phyloP scores from a whole-genome alignment of 1,284 basidiomycete genomes.

The Moniliophthora roreri region DNA sequence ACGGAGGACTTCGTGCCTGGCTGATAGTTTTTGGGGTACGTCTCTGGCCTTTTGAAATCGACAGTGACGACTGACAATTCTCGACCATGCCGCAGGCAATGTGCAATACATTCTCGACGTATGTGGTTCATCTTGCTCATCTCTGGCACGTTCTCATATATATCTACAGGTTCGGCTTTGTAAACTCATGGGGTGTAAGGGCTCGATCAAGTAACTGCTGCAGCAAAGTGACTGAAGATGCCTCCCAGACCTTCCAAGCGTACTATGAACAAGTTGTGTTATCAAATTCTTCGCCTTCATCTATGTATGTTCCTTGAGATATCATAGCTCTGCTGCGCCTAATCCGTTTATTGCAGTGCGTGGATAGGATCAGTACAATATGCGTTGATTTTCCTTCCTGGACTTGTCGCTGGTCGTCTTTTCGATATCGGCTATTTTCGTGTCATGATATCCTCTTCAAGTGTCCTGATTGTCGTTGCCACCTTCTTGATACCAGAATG shows the following conservation, averaged over 20 bases:
- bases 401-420: conserved; percentile 10
- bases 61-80: not conserved
- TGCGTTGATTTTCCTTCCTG: conserved; percentile 45
- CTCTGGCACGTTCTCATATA: too few relatives aligned
- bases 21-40: conserved; percentile 13
- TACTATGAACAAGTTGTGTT: conserved; percentile 40
- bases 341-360: conserved; percentile 32
- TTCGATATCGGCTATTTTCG: conserved; percentile 49
- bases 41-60: not conserved
- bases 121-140: not conserved
- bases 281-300: conserved; percentile 34
- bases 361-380: conserved; percentile 60
- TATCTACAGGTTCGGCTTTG: conserved; percentile 13
- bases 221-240: not conserved
- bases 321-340: not conserved
- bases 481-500: conserved; percentile 47
- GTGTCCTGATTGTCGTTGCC: conserved; percentile 38
- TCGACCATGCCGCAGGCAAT: too few relatives aligned
- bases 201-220: not conserved
- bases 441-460: conserved; percentile 36
- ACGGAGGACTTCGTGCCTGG: conserved; percentile 15
- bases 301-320: conserved; percentile 36
- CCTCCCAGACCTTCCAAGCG: conserved; percentile 47
- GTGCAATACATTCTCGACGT: conserved; percentile 12
- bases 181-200: conserved; percentile 17